Percentiles rank a stretch among this genome's conserved stretches.
Conservation (phyloP, 768 basidiomycete genomes). For the Tephrocybe sp. region DNA sequence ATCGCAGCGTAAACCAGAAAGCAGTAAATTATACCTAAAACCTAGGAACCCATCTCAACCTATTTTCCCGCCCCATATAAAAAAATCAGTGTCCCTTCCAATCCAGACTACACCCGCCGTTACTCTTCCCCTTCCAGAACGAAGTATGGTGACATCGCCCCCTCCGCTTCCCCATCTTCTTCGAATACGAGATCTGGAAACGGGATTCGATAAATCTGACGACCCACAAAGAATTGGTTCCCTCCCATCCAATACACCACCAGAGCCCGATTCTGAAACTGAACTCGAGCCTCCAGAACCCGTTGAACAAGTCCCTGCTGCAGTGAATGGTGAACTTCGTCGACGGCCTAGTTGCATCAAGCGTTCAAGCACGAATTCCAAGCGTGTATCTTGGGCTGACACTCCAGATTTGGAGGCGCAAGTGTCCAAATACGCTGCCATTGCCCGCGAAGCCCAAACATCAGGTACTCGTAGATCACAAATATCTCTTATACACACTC, state of each 20-base stretch:
- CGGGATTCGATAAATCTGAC: slow-evolving; percentile 20
- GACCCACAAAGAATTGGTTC: slow-evolving; percentile 19
- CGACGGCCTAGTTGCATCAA: slow-evolving; percentile 66
- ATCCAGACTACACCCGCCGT: slow-evolving; percentile 2
- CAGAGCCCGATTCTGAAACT: neutral
- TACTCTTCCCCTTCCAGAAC: neutral
- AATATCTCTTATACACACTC: neutral
- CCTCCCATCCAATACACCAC: neutral
- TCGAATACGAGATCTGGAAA: slow-evolving; percentile 21
- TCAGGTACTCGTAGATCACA: slow-evolving; percentile 23
- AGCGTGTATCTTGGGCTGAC: slow-evolving; percentile 78
- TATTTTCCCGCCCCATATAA: neutral
- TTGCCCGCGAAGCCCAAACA: slow-evolving; percentile 35
- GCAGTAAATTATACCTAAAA: slow-evolving; percentile 6
- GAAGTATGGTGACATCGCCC: slow-evolving; percentile 30
- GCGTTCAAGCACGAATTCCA: slow-evolving; percentile 45
- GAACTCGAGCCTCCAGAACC: neutral
- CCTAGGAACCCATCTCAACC: slow-evolving; percentile 11
- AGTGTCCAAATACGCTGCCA: slow-evolving; percentile 44
- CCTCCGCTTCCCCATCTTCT: slow-evolving; percentile 40
- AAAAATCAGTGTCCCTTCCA: slow-evolving; percentile 11
- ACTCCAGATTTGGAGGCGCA: slow-evolving; percentile 58
- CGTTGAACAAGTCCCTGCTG: neutral
- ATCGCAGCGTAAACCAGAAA: slow-evolving; percentile 2
- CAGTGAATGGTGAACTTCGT: slow-evolving; percentile 28